Conservation (phyloP, 805 yeast genomes). For the Nakazawaea peltata region DNA sequence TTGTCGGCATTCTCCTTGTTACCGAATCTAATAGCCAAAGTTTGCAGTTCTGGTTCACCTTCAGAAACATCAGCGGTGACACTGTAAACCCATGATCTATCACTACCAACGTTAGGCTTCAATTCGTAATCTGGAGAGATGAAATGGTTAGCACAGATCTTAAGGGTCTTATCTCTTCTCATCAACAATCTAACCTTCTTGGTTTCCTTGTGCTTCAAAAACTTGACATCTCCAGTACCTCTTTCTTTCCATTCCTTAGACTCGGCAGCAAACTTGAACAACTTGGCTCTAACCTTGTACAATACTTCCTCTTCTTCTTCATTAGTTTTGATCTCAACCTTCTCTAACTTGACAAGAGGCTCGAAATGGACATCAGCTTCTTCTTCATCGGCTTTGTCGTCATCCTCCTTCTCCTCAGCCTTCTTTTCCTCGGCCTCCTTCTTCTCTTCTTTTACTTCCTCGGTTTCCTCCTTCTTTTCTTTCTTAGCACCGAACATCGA, state of each 20-base stretch:
- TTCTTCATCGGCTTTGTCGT: conserved; percentile 56
- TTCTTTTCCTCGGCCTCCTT: conserved; percentile 27
- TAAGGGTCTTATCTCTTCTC: conserved; percentile 99
- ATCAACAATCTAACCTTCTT: conserved; percentile 84
- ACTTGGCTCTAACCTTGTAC: conserved; percentile 87
- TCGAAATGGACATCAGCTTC: conserved; percentile 89
- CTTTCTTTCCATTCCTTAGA: conserved; percentile 97
- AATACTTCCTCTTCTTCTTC: conserved; percentile 84
- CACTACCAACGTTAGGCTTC: conserved; percentile 92
- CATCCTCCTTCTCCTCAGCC: conserved; percentile 26
- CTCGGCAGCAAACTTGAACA: conserved; percentile 79
- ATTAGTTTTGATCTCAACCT: conserved; percentile 93
- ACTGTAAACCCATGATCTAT: conserved; percentile 96
- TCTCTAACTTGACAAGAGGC: conserved; percentile 90
- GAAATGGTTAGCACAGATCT: conserved; percentile 96
- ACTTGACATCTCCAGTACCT: conserved; percentile 97
- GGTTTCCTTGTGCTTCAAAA: conserved; percentile 79
- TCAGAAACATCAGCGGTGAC: conserved; percentile 94
- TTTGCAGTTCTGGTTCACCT: conserved; percentile 92
- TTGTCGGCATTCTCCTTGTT: conserved; percentile 89
- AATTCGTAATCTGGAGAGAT: conserved; percentile 74
- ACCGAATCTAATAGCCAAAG: conserved; percentile 94
- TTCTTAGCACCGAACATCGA: conserved; percentile 94
- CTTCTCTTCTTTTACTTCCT: conserved; percentile 26
- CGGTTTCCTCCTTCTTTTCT: conserved; percentile 44